phyloP scores from a whole-genome alignment of 768 basidiomycete genomes.

The Gyrodon lividus region DNA sequence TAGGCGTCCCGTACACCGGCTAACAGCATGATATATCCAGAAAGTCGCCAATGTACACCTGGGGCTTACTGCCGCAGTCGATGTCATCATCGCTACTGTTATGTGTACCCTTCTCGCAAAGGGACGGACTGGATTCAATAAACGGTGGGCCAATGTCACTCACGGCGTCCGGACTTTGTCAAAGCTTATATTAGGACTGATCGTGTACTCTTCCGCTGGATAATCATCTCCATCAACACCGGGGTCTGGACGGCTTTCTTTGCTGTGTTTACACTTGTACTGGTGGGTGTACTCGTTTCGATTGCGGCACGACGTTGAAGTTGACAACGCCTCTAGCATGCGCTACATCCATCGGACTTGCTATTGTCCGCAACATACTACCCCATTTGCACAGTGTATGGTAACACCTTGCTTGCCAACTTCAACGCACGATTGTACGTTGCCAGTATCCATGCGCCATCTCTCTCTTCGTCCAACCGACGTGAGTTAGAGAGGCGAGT shows the following conservation, averaged over 20 bases:
- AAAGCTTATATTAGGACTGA: background rate
- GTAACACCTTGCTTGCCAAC: slow-evolving; percentile 21
- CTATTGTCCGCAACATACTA: slow-evolving; percentile 9
- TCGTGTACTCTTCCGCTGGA: background rate
- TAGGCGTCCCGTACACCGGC: background rate
- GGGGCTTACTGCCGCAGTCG: background rate
- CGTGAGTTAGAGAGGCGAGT: background rate
- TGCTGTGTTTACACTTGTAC: background rate
- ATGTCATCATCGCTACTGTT: background rate
- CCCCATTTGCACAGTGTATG: slow-evolving; percentile 21
- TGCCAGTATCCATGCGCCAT: background rate
- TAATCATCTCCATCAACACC: background rate
- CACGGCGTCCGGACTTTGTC: background rate
- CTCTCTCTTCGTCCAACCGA: background rate
- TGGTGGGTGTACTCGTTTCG: background rate
- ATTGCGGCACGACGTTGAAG: background rate
- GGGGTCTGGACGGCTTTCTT: background rate
- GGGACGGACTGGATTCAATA: background rate
- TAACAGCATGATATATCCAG: background rate
- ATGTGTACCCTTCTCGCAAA: background rate
- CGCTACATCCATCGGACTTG: background rate
- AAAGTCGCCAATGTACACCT: background rate
- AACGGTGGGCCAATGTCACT: background rate
- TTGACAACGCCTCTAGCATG: background rate
- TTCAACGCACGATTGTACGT: slow-evolving; percentile 8